These are phyloP conservation scores for Delonix regia DNA, from an alignment of 306 rosid species.

Conservation along the genomic window DNA sequence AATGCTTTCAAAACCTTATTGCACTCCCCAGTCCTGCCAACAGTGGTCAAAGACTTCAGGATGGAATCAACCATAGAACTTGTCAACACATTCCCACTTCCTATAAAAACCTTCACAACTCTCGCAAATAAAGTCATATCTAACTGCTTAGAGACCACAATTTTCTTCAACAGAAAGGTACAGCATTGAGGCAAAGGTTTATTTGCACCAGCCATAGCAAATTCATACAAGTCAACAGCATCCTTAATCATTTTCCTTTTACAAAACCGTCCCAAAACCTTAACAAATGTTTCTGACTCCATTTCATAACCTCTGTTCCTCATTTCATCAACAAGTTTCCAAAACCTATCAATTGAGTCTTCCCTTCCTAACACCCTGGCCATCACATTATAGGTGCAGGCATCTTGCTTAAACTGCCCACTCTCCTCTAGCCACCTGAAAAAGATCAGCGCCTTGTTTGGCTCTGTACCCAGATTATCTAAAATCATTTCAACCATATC, in stretches of 20 bases:
- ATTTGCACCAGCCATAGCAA: constrained; percentile 68
- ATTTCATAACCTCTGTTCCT: constrained; percentile 56
- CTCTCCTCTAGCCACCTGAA: constrained; percentile 86
- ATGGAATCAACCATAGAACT: constrained; percentile 57
- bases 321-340: constrained; percentile 83
- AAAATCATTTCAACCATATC: constrained; percentile 54
- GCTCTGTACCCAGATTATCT: constrained; percentile 60
- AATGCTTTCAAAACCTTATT: constrained; percentile 67
- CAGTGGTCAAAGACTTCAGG: constrained; percentile 62
- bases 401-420: constrained; percentile 71
- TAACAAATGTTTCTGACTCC: constrained; percentile 61
- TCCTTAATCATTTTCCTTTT: constrained; percentile 69
- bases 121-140: constrained; percentile 61
- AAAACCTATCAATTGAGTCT: constrained; percentile 68
- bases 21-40: constrained; percentile 58
- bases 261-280: constrained; percentile 68
- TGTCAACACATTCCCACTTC: constrained; percentile 54
- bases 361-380: constrained; percentile 76
- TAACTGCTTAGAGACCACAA: constrained; percentile 51
- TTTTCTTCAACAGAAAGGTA: constrained; percentile 62
- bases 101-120: constrained; percentile 53
- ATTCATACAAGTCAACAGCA: constrained; percentile 76
- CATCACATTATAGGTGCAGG: constrained; percentile 61
- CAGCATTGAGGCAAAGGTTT: constrained; percentile 58
- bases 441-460: constrained; percentile 64